Evolutionary conservation across 257 asterid species (phyloP), one percentile per base, ranked within the genome.

Genomic region (Gentiana macrophylla): DNA sequence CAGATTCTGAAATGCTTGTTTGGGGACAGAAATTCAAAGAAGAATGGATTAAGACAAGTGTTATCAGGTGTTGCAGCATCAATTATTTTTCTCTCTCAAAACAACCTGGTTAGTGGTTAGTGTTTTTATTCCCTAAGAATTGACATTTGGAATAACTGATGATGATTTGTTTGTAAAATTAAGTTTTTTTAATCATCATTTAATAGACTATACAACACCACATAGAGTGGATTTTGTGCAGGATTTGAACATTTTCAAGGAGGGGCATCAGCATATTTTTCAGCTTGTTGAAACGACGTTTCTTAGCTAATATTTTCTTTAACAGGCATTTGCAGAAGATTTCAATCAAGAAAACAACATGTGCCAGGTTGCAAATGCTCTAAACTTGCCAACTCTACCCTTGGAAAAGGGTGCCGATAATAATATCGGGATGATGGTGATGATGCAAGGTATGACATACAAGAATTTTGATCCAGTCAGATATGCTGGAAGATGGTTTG

Each of bases 401-500:
- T 35, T 67, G 47, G 86, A 86, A 46, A 65, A 64, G 60, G 73
- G 49, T 15, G 54, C 60, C 59, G 85, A 72, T 12, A 83, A 67
- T 5, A 73, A 56, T 41, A 72, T 53, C 68, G 84, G 85, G 61
- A 84, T 58, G 86, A 6, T 82, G 71, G 77, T 86, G 94, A 79
- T 76, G 79, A 87, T 86, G 95, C 75, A 83, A 62, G 98, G 83
- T 53, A 90, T 86, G 95, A 68, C 89, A 41, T 80, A 69, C 7
- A 84, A 87, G 74, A 72, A 80, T 75, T 91, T 91, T 37, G 94
- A 87, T 68, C 96, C 96, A 3, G 45, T 73, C 70, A 78, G 92
- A 70, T 87, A 87, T 70, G 68, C 98, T 49, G 96, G 98, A 70
- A 72, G 98, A 74, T 91, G 98, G 98, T 91, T 82, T 33, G 98